These are phyloP conservation scores for Bipolaris sorokiniana DNA, from an alignment of 2,329 filamentous ascomycete species.

Conservation along the genomic window DNA sequence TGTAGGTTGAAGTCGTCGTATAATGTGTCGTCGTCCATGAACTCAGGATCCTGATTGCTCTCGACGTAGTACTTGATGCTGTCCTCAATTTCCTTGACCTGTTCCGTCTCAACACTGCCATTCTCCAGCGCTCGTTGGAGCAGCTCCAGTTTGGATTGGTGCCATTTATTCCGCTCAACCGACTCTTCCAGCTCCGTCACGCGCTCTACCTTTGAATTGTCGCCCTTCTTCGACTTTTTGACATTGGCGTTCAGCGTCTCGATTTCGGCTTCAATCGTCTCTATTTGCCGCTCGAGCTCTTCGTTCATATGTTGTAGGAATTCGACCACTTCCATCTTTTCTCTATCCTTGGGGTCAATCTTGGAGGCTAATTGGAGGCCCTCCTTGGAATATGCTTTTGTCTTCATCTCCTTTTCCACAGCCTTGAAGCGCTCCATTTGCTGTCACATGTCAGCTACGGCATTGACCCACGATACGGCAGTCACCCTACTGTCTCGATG, in stretches of 20 bases:
- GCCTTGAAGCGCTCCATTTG: slow-evolving; percentile 99
- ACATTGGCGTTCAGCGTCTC: slow-evolving; percentile 84
- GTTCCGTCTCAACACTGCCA: slow-evolving; percentile 83
- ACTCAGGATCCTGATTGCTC: slow-evolving; percentile 86
- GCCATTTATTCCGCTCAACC: slow-evolving; percentile 95
- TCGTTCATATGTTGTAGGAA: slow-evolving; percentile 89
- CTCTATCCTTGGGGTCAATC: slow-evolving; percentile 96
- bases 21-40: slow-evolving; percentile 90
- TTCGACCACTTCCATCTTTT: slow-evolving; percentile 85
- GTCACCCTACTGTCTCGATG: slow-evolving; percentile 84
- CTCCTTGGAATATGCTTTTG: slow-evolving; percentile 98
- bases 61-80: slow-evolving; percentile 94
- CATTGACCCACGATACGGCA: slow-evolving; percentile 10
- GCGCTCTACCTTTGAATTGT: slow-evolving; percentile 80
- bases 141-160: slow-evolving; percentile 89
- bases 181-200: slow-evolving; percentile 83
- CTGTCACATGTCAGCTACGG: slow-evolving; percentile 58
- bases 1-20: slow-evolving; percentile 94
- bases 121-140: slow-evolving; percentile 91
- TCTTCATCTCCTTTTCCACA: slow-evolving; percentile 99
- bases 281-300: slow-evolving; percentile 91
- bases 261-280: slow-evolving; percentile 86
- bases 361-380: slow-evolving; percentile 89
- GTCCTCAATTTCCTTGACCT: slow-evolving; percentile 88
- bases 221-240: slow-evolving; percentile 91